phyloP scores from a whole-genome alignment of 495 filamentous ascomycete genomes.

The Aspergillus heteromorphus region DNA sequence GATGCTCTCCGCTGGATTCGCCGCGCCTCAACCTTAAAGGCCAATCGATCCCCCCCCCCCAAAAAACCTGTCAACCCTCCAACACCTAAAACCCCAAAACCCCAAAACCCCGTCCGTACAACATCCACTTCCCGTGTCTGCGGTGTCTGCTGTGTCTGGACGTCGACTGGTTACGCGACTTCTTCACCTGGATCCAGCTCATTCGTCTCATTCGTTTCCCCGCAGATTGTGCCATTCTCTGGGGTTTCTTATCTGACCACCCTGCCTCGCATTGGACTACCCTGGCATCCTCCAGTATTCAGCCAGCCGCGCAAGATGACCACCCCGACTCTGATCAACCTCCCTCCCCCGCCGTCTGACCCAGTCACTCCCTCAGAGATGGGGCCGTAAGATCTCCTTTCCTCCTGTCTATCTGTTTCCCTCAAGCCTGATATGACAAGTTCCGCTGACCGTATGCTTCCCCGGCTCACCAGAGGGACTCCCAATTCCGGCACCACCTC shows the following conservation, averaged over 20 bases:
- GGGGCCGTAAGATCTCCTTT: slow-evolving; percentile 61
- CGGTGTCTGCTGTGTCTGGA: too few relatives aligned
- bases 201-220: background rate
- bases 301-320: slow-evolving; percentile 24
- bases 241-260: background rate
- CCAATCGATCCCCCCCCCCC: background rate
- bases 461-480: slow-evolving; percentile 61
- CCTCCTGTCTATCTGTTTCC: background rate
- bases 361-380: slow-evolving; percentile 86
- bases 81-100: too few relatives aligned
- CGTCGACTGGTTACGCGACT: background rate
- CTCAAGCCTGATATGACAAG: background rate
- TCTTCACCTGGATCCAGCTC: background rate
- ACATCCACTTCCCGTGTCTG: too few relatives aligned
- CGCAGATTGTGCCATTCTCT: background rate
- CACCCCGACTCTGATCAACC: slow-evolving; percentile 70
- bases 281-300: too few relatives aligned
- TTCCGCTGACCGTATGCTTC: slow-evolving; percentile 12
- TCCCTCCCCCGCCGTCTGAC: slow-evolving; percentile 77
- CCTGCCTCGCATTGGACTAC: background rate
- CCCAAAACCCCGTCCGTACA: background rate
- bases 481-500: slow-evolving; percentile 83
- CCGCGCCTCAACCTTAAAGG: background rate
- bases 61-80: too few relatives aligned
- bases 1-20: too few relatives aligned